These are phyloP conservation scores for Aspergillus carbonarius DNA, from an alignment of 2,329 filamentous ascomycete genomes.

Conservation along the genomic window DNA sequence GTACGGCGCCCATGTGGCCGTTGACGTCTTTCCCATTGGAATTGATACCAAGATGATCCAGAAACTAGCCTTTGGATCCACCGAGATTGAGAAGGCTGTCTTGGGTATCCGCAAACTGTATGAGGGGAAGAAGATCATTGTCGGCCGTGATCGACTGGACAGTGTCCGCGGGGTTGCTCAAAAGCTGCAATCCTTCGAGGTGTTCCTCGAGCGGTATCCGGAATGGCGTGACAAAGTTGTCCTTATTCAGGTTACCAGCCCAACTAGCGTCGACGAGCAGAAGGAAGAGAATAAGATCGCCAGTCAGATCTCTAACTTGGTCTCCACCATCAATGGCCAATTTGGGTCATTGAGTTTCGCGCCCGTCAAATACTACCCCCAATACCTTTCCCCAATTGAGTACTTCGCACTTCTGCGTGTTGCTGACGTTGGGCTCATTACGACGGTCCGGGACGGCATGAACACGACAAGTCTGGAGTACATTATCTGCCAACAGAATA, in stretches of 20 bases:
- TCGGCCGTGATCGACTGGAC: constrained; percentile 90
- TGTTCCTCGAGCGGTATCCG: constrained; percentile 85
- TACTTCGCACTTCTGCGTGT: constrained; percentile 92
- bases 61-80: constrained; percentile 68
- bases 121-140: constrained; percentile 88
- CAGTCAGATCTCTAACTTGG: constrained; percentile 84
- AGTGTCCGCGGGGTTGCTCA: constrained; percentile 92
- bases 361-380: constrained; percentile 91
- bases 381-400: constrained; percentile 85
- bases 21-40: constrained; percentile 92
- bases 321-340: constrained; percentile 85
- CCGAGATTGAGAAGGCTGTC: constrained; percentile 70
- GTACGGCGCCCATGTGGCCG: constrained; percentile 82
- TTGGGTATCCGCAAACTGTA: constrained; percentile 73
- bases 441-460: constrained; percentile 94
- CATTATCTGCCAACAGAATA: constrained; percentile 84
- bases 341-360: constrained; percentile 87
- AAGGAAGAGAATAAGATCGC: constrained; percentile 79
- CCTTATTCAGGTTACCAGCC: constrained; percentile 90
- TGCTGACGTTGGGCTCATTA: constrained; percentile 90
- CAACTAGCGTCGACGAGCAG: constrained; percentile 75
- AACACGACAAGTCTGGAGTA: constrained; percentile 97
- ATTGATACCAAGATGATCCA: constrained; percentile 84
- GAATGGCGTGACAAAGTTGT: constrained; percentile 92
- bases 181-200: constrained; percentile 91